Evolutionary conservation across 75 land plant species (phyloP).

Genomic region (Azolla pinnata): DNA sequence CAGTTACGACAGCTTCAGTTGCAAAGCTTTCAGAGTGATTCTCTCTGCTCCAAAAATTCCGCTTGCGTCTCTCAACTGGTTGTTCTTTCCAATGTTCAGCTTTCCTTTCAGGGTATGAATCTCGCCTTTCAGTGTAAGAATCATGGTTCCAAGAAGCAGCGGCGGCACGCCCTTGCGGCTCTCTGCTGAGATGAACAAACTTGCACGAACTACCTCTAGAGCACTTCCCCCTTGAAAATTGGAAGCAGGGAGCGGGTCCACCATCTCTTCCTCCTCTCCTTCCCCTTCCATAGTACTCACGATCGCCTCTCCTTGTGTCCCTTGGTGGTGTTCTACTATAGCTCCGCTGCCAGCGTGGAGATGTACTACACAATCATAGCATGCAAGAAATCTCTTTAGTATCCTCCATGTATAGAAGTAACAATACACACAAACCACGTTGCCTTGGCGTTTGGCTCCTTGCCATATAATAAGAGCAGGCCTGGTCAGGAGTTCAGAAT

Average conservation of each 20-base stretch:
- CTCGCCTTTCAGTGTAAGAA: too few relatives aligned
- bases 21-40: too few relatives aligned
- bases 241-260: conserved; percentile 6
- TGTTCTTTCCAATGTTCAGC: too few relatives aligned
- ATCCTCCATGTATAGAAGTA: not conserved
- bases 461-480: not conserved
- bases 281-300: conserved; percentile 5
- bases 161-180: too few relatives aligned
- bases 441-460: not conserved
- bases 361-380: conserved; percentile 33
- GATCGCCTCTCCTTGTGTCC: conserved; percentile 25
- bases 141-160: too few relatives aligned
- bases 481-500: not conserved
- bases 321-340: conserved; percentile 53
- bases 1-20: too few relatives aligned
- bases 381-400: too few relatives aligned
- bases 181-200: not conserved
- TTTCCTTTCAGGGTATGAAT: too few relatives aligned
- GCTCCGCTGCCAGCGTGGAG: conserved; percentile 45
- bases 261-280: conserved; percentile 14
- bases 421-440: not conserved
- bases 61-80: too few relatives aligned
- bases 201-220: conserved; percentile 6
- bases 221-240: conserved; percentile 1
- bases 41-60: too few relatives aligned